These are phyloP conservation scores for Helicostylum pulchrum DNA, from an alignment of 192 early-diverging fungal species.

Conservation along the genomic window DNA sequence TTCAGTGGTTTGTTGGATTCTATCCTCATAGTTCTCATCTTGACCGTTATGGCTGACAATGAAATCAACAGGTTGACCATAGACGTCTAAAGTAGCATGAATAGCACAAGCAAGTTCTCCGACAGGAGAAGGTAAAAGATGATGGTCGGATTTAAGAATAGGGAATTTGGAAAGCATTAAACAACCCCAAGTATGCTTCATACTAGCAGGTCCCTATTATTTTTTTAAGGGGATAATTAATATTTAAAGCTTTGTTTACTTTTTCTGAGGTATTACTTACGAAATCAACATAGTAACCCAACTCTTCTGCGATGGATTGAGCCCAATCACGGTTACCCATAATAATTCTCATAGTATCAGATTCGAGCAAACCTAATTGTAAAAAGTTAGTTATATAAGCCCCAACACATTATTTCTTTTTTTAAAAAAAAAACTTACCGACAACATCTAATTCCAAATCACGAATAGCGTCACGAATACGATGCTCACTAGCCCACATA, in stretches of 20 bases:
- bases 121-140: conserved; percentile 74
- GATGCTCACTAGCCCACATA: conserved; percentile 75
- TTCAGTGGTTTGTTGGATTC: conserved; percentile 72
- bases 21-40: conserved; percentile 73
- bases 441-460: conserved; percentile 80
- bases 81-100: conserved; percentile 81
- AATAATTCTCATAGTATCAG: conserved; percentile 75
- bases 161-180: conserved; percentile 83
- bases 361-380: conserved; percentile 58
- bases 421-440: conserved; percentile 24
- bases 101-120: conserved; percentile 84
- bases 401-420: background rate
- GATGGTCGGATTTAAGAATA: conserved; percentile 69
- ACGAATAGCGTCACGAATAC: conserved; percentile 70
- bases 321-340: conserved; percentile 84
- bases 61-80: conserved; percentile 75
- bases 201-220: conserved; percentile 72
- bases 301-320: conserved; percentile 73
- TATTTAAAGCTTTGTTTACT: background rate
- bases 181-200: conserved; percentile 87
- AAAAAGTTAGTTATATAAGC: background rate
- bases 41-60: conserved; percentile 84
- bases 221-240: conserved; percentile 1
- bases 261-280: conserved; percentile 17
- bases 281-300: conserved; percentile 77